Percentiles rank a stretch among this genome's conserved stretches.
Evolutionary conservation across 2,329 filamentous ascomycete species (phyloP).

Genomic region (Coniochaeta ligniaria): DNA sequence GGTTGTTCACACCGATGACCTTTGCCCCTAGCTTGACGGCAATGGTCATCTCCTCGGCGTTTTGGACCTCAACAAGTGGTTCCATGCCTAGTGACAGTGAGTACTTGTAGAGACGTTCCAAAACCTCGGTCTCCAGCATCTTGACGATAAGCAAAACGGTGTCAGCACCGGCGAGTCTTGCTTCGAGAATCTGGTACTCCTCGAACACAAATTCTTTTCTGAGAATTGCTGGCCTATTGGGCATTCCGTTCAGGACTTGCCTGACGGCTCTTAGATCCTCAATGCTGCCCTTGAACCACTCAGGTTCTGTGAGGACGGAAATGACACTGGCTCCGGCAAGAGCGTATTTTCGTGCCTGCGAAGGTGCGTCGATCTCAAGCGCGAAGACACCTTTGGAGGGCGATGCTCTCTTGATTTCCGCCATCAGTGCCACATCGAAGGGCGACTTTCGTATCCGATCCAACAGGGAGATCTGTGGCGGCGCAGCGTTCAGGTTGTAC

Average conservation of each 20-base stretch:
- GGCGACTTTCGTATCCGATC: slow-evolving; percentile 73
- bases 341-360: slow-evolving; percentile 86
- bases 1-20: slow-evolving; percentile 96
- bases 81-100: slow-evolving; percentile 92
- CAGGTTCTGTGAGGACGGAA: slow-evolving; percentile 94
- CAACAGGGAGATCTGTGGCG: slow-evolving; percentile 75
- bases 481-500: slow-evolving; percentile 77
- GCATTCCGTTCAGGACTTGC: slow-evolving; percentile 82
- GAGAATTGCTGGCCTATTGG: slow-evolving; percentile 83
- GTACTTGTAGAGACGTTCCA: slow-evolving; percentile 79
- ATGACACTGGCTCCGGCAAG: slow-evolving; percentile 93
- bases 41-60: slow-evolving; percentile 81
- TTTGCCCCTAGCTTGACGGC: slow-evolving; percentile 81
- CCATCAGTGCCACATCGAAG: slow-evolving; percentile 88
- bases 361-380: slow-evolving; percentile 76
- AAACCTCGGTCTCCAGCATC: slow-evolving; percentile 74
- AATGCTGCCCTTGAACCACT: slow-evolving; percentile 98
- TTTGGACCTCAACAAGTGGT: slow-evolving; percentile 94
- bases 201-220: slow-evolving; percentile 98
- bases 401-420: slow-evolving; percentile 93
- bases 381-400: slow-evolving; percentile 95
- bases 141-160: slow-evolving; percentile 95
- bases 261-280: slow-evolving; percentile 85
- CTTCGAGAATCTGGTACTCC: slow-evolving; percentile 96
- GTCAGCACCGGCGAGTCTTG: slow-evolving; percentile 84